Evolutionary conservation across 2,329 filamentous ascomycete species (phyloP).

Genomic region (Xylariaceae sp.): DNA sequence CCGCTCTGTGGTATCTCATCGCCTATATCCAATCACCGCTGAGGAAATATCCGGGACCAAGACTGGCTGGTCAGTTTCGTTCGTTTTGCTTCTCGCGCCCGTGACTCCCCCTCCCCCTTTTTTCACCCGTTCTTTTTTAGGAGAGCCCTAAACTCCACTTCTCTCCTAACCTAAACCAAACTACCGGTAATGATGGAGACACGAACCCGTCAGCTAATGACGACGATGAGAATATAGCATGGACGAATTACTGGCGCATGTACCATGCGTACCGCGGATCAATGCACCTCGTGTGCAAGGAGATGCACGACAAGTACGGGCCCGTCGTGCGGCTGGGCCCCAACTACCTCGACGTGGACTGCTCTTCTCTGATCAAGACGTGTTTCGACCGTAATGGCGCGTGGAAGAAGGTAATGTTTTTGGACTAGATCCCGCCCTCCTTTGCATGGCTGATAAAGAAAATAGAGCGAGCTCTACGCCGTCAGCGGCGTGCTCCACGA

Average conservation of each 20-base stretch:
- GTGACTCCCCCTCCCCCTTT: too few species aligned
- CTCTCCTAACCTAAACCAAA: too few species aligned
- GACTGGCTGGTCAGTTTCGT: background rate
- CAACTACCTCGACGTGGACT: constrained; percentile 26
- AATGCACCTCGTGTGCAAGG: background rate
- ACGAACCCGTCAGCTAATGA: too few species aligned
- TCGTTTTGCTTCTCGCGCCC: too few species aligned
- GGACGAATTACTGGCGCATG: background rate
- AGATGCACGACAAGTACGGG: constrained; percentile 32
- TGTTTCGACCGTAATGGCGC: constrained; percentile 31
- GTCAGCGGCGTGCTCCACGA: constrained; percentile 25
- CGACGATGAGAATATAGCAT: too few species aligned
- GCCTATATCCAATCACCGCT: background rate
- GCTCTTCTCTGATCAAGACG: constrained; percentile 27
- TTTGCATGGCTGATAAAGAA: too few species aligned
- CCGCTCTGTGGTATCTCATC: background rate
- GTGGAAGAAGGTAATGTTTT: constrained; percentile 28
- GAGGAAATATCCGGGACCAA: background rate
- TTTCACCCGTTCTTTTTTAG: too few species aligned
- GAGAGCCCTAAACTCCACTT: too few species aligned
- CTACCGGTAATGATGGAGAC: too few species aligned
- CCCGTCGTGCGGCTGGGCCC: constrained; percentile 35
- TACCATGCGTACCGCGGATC: background rate
- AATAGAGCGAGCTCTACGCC: constrained; percentile 29
- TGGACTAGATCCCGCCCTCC: too few species aligned